Conservation (phyloP, 78 protist genomes). For the Dictyostelium capitatum region DNA sequence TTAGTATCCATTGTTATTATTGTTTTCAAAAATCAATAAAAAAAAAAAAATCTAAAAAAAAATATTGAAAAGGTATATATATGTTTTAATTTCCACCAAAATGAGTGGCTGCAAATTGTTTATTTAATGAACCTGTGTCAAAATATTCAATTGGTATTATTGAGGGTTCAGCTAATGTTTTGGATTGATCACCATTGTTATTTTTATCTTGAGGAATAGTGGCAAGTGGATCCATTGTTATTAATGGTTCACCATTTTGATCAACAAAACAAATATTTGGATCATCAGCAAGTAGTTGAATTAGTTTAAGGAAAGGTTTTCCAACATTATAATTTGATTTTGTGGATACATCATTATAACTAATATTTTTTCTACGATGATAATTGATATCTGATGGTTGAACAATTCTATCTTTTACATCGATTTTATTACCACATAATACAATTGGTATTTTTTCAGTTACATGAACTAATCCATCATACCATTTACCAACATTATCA, state of each 20-base stretch:
- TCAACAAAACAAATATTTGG: no score
- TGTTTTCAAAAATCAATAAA: no score
- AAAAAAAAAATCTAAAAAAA: no score
- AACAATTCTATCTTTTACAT: no score
- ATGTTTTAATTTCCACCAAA: no score
- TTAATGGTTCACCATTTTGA: constrained; percentile 31
- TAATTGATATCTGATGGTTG: no score
- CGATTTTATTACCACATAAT: neutral
- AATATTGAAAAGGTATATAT: no score
- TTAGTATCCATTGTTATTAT: no score
- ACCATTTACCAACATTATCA: neutral
- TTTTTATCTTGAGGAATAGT: constrained; percentile 72
- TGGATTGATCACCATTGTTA: constrained; percentile 82
- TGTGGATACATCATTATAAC: neutral
- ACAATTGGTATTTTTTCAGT: neutral
- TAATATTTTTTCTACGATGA: neutral
- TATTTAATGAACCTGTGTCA: neutral
- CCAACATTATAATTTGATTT: neutral
- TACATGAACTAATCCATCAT: neutral
- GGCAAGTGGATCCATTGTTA: constrained; percentile 80
- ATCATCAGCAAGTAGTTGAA: no score
- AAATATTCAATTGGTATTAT: constrained; percentile 86
- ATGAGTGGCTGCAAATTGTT: no score
- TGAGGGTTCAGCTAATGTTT: constrained; percentile 63
- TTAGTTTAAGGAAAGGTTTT: neutral